Conservation (phyloP, 1,284 basidiomycete species). For the Microbotryomycetes sp. region DNA sequence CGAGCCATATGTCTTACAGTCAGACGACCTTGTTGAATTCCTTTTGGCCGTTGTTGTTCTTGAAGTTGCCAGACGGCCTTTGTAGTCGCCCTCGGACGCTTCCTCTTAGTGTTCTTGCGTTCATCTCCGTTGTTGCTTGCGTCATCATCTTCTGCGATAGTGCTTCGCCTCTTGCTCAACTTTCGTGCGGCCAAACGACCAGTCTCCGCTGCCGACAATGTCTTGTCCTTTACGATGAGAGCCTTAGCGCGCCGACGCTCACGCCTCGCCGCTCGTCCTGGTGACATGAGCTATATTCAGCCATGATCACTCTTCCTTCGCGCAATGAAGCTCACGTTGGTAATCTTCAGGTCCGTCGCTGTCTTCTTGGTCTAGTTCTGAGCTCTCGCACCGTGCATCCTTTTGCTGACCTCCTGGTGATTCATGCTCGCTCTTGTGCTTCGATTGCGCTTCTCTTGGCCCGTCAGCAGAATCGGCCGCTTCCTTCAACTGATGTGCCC, state of each 20-base stretch:
- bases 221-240: constrained; percentile 24
- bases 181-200: not conserved
- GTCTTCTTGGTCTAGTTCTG: no score
- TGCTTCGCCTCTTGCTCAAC: not conserved
- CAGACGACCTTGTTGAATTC: constrained; percentile 1
- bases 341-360: no score
- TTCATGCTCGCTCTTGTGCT: no score
- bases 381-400: no score
- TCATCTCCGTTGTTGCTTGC: not conserved
- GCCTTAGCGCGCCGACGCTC: constrained; percentile 21
- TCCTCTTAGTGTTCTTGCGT: not conserved
- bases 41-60: constrained; percentile 4
- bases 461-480: no score
- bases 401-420: no score
- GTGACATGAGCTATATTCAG: not conserved
- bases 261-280: constrained; percentile 16
- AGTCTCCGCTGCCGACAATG: constrained; percentile 7
- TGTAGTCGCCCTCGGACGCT: not conserved
- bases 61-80: constrained; percentile 1
- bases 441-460: no score
- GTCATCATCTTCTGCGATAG: not conserved
- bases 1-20: constrained; percentile 5
- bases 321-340: no score
- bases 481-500: no score
- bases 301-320: no score